Evolutionary conservation across 202 grass and related monocot genomes (phyloP), one percentile per base, ranked within the genome.

Genomic region (Carex arenaria): DNA sequence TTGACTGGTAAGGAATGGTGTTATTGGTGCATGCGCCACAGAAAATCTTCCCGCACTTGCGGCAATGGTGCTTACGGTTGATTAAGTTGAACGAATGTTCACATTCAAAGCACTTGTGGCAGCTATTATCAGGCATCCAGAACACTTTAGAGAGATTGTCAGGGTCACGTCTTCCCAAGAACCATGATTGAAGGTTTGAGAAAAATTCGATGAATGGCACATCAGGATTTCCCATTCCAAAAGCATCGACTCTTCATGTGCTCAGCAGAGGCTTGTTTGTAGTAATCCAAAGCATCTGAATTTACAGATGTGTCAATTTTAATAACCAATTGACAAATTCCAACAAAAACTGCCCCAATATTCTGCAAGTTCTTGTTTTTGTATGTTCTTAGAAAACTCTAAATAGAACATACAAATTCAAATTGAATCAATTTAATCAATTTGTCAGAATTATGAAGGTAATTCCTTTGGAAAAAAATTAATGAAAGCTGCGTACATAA

Each of bases 121-220:
- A 99, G 73, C 93, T 96, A 80, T 92, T 88, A 54, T 99, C 97
- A 1, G 93, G 91, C 97, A 99, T 99, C 97, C 97, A 99, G 80
- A 96, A 99, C 78, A 92, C 91, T 82, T 81, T 92, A 4, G 97
- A 99, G 64, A 96, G 87, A 94, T 96, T 99, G 52, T 91, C 86
- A 34, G 87, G 85, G 28, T 93, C 89, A 56, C 91, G 91, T 15
- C 73, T 85, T 14, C 84, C 40, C 61, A 85, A 89, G 78, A 98
- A 71, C 92, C 89, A 98, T 64, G 92, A 98, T 64, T 85, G 92
- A 55, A 98, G 53, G 82, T 92, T 88, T 72, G 87, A 87, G 84
- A 98, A 81, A 80, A 97, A 60, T 67, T 88, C 92, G 30, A 82
- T 76, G 85, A 94, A 89, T 64, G 92, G 80, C 76, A 81, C 91